These are phyloP conservation scores for Ceratocystis cacaofunesta DNA, from an alignment of 2,329 filamentous ascomycete species.

Conservation along the genomic window DNA sequence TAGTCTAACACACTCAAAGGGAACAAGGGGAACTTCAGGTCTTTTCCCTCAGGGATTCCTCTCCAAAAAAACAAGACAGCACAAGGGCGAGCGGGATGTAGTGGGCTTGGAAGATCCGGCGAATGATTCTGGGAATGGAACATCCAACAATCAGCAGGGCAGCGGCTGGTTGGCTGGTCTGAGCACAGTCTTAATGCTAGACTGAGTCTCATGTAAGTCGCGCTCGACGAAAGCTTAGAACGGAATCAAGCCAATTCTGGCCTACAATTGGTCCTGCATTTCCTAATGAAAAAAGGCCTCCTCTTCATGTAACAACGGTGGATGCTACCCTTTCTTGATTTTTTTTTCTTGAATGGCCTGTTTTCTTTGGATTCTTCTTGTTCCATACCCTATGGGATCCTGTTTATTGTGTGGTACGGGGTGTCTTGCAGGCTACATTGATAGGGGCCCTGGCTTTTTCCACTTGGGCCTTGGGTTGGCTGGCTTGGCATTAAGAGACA, in stretches of 20 bases:
- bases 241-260: neutral
- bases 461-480: neutral
- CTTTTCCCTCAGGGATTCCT: neutral
- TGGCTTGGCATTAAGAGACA: neutral
- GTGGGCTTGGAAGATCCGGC: neutral
- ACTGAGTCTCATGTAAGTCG: no score
- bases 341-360: neutral
- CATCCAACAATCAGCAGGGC: no score
- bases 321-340: neutral
- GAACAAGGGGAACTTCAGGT: no score
- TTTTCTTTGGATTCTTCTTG: neutral
- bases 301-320: neutral
- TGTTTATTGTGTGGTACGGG: neutral
- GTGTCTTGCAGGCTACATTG: neutral
- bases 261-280: neutral
- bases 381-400: neutral
- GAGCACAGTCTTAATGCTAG: no score
- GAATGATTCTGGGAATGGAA: neutral
- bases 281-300: neutral
- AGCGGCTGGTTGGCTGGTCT: no score
- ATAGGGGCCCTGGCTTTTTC: neutral
- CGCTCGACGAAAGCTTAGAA: no score
- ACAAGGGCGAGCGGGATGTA: neutral
- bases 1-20: no score
- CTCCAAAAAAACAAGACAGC: neutral